Evolutionary conservation across 169 alveolate species (phyloP).

Genomic region (Plasmodium knowlesi): DNA sequence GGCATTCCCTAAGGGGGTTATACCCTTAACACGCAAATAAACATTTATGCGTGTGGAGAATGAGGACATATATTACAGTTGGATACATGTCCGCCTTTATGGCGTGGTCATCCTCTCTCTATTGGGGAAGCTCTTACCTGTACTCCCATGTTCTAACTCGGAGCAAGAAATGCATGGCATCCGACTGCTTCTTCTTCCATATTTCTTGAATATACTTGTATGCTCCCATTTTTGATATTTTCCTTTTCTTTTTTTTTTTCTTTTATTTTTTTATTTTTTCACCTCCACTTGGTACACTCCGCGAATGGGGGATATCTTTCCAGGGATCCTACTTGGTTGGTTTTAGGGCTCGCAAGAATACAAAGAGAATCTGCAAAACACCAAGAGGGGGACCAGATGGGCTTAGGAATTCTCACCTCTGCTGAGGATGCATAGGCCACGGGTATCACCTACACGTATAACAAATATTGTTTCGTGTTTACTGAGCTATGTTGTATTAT

Average conservation of each 20-base stretch:
- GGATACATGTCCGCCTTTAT: not conserved
- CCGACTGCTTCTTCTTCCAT: conserved; percentile 99
- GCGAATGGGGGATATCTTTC: not conserved
- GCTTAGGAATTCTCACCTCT: not conserved
- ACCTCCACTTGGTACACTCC: not conserved
- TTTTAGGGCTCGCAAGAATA: not conserved
- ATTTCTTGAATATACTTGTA: conserved; percentile 94
- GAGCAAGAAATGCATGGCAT: conserved; percentile 97
- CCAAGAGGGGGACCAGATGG: not conserved
- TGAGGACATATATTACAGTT: not conserved
- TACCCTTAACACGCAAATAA: not conserved
- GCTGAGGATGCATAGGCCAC: not conserved
- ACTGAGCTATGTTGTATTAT: not conserved
- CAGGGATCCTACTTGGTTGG: not conserved
- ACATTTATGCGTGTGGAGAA: not conserved
- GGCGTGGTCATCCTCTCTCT: not conserved
- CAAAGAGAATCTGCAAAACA: not conserved
- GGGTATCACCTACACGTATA: not conserved
- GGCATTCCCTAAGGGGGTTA: not conserved
- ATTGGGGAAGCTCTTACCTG: conserved; percentile 77
- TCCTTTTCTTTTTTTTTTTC: conserved; percentile 27
- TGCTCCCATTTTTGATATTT: conserved; percentile 92
- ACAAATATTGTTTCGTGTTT: not conserved
- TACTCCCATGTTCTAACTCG: conserved; percentile 99
- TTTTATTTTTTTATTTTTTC: not conserved